Conservation (phyloP, 306 rosid species). For the Medicago lupulina region DNA sequence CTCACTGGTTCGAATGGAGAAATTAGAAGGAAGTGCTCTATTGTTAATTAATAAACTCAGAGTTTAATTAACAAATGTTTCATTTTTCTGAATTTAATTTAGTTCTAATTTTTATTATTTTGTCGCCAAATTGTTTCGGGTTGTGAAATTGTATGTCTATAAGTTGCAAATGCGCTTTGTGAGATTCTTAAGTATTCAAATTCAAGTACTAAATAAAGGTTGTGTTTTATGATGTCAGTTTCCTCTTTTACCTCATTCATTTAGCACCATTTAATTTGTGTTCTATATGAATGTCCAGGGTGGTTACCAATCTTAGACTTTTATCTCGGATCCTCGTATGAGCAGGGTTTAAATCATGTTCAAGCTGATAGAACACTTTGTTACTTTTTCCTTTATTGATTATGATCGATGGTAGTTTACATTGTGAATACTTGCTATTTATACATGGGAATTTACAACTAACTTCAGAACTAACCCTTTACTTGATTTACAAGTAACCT, state of each 20-base stretch:
- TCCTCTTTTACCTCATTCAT: not conserved
- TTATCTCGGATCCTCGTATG: too few species aligned
- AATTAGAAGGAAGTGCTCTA: constrained; percentile 63
- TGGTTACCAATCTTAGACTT: too few species aligned
- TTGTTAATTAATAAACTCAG: constrained; percentile 41
- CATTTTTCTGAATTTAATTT: not conserved
- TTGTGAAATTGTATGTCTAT: not conserved
- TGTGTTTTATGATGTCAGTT: not conserved
- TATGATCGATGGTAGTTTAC: too few species aligned
- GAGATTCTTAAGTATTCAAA: not conserved
- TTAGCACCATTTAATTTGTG: not conserved
- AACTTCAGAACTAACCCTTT: too few species aligned
- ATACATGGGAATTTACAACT: too few species aligned
- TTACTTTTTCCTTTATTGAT: too few species aligned
- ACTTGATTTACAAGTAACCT: too few species aligned
- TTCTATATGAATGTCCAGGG: not conserved
- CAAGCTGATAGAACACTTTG: too few species aligned
- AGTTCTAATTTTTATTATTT: constrained; percentile 2
- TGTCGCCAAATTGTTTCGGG: not conserved
- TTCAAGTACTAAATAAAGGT: not conserved
- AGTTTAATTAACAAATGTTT: not conserved
- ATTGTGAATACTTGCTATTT: too few species aligned
- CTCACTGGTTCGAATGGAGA: constrained; percentile 56
- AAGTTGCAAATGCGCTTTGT: not conserved
- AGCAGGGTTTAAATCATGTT: too few species aligned